Evolutionary conservation across 2,329 filamentous ascomycete species (phyloP), one percentile per base, ranked within the genome.

Genomic region (Alternaria hordeiaustralica): DNA sequence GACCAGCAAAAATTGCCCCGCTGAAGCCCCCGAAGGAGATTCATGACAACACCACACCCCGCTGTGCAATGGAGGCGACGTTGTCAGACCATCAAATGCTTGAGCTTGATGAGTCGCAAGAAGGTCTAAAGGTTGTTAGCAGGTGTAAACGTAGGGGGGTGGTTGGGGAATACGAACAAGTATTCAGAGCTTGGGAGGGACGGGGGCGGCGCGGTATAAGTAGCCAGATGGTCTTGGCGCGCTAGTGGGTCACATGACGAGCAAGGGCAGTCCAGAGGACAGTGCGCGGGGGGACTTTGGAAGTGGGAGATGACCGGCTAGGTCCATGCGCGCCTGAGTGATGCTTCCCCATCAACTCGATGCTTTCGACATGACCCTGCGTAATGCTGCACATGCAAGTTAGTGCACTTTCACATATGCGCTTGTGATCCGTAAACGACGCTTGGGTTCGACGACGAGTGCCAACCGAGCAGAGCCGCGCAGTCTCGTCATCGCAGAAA

Each of bases 41-140:
- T 78, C 72, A 72, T 71, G 70, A 61, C 63, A 65, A 61, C 47
- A 65, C 75, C 67, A 62, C 71, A 64, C 76, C 76, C 61, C 75
- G 71, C 63, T 78, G 76, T 79, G 76, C 76, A 76, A 78, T 78
- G 75, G 66, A 79, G 75, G 69, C 63, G 65, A 71, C 64, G 61
- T 69, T 63, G 58, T 63, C 68, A 71, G 73, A 71, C 62, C 64
- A 68, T 65, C 58, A 58, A 62, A 67, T 73, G 63, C 70, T 64
- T 78, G 75, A 76, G 66, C 75, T 65, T 60, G 58, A 66, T 59
- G 60, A 67, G 60, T 53, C 49, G 49, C 49, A 53, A 53, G 49
- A 53, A 53, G 49, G 49, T 51, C 47, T 50, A 20, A 7, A 30
- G 5, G 13, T 50, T 20, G 47, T 50, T 30, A 50, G 47, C 47